Evolutionary conservation across 176 grass and related monocot species (phyloP), one percentile per base, ranked within the genome.

Genomic region (Triticum timopheevii): DNA sequence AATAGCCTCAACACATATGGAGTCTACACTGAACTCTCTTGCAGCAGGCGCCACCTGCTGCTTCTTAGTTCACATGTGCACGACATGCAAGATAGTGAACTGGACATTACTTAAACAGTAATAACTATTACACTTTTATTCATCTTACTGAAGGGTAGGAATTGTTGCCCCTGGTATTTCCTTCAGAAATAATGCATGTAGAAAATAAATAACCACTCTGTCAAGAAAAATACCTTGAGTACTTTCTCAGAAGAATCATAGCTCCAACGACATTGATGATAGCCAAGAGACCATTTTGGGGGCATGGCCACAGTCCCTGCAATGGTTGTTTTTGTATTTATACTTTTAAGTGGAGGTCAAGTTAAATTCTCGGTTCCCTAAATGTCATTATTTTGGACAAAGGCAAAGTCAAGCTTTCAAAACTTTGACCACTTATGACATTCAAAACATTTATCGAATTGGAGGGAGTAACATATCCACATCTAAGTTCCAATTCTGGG

Each of bases 181-280:
- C 35, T 85, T 88, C 33, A 80, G 20, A 79, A 69, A 76, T 25
- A 61, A 64, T 70, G 54, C 38, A 73, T 15, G 38, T 58, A 61
- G 58, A 76, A 13, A 39, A 54, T 47, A 27, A 69, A 36, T 50
- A 50, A 11, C 13, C 5, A 64, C 23, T 47, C 12, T 72, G 52
- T 45, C 22, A 65, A 75, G 45, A 82, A 80, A 61, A 61, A 61
- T 95, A 95, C 96, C 96, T 98, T 86, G 16, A 89, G 80, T 75
- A 98, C 96, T 95, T 87, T 92, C 61, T 92, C 93, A 84, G 88
- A 92, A 84, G 91, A 87, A 84, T 92, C 89, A 86, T 98, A 98
- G 85, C 96, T 98, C 90, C 90, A 98, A 65, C 96, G 90, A 78
- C 96, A 98, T 87, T 98, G 96, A 88, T 98, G 96, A 83, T 98